Evolutionary conservation across 1,139 yeast genomes (phyloP), one percentile per base, ranked within the genome.

Genomic region (Citeromyces hawaiiensis): DNA sequence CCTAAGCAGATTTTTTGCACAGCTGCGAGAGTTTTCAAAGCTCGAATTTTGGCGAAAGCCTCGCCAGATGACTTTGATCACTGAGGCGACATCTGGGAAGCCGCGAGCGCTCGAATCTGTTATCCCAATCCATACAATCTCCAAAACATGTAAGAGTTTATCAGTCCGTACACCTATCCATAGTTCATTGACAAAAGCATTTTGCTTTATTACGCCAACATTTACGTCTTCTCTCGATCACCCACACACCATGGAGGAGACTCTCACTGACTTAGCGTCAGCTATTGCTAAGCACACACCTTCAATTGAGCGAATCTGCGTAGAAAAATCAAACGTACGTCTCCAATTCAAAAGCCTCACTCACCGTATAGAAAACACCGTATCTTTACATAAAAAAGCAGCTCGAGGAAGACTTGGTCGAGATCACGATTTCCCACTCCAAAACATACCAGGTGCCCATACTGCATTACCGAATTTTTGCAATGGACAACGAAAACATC

Each of bases 401-500:
- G 23, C n/a, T 6, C 8, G 36, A 9, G 7, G 36, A 16, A 3
- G 21, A n/a, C 10, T 13, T 13, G 13, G 9, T 36, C 21, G 25
- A 15, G 8, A 13, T 30, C 19, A 36, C 38, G 9, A 25, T 36
- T 19, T 27, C 33, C 19, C 29, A 25, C 38, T 23, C 33, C 6
- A n/a, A 27, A 15, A 13, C 34, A 3, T 36, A 36, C 33, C 33
- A 14, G 13, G 38, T 36, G 14, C 38, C 38, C 4, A 23, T 23
- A 18, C 21, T 36, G 32, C 23, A 15, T 23, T 27, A 23, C 34
- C 19, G 38, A 3, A 15, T 14, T 7, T 25, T 15, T n/a, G 9
- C 16, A 15, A 23, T 11, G 10, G 38, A 36, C n/a, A n/a, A 23
- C 6, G 11, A 23, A 7, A 23, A 23, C 27, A 23, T 11, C 4